Base-by-base conservation (phyloP, 2,329 filamentous ascomycete species). In the Epicoccum nigrum region DNA sequence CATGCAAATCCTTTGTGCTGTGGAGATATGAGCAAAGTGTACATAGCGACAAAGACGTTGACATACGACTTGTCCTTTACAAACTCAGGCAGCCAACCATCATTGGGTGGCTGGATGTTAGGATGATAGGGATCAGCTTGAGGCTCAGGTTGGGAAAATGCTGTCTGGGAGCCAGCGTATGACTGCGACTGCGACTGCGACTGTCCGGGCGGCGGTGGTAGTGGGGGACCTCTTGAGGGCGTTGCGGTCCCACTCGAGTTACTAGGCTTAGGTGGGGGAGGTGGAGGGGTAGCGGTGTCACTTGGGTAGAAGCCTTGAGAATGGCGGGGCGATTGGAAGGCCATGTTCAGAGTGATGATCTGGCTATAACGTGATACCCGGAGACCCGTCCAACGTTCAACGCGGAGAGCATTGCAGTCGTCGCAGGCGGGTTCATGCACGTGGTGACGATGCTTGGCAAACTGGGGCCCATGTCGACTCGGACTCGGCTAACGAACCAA, bases 11-110 rank as follows among this genome's bases (percentile, higher is more conserved):
- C 67, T 89, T 83, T 64, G 91, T 93, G 43, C 91, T 90, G 68
- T 59, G 44, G 38, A 4, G 45, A 45, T 45, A 58, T 68, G 52
- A 67, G 58, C 40, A 52, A 55, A 13, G 25, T 27, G 30, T 32
- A 31, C 27, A 19, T 37, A 51, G 38, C 51, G 23, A 61, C 57
- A 55, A 56, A 28, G 54, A 33, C 38, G 45, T 50, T 59, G 54
- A 76, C 84, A 59, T 78, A 95, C 91, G 89, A 86, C 77, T 94
- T 95, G 66, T 94, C 89, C 66, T 89, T 83, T 2, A 97, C 76
- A 11, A 85, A 77, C 54, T 84, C 82, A 1, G 92, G 92, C 2
- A 96, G 79, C 92, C 92, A 96, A 56, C 86, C 83, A 44, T 89
- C 85, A 35, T 75, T 73, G n/a, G 75, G 74, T 45, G 65, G 65